Evolutionary conservation across 768 basidiomycete species (phyloP), one percentile per base, ranked within the genome.

Genomic region (Mycena kentingensis): DNA sequence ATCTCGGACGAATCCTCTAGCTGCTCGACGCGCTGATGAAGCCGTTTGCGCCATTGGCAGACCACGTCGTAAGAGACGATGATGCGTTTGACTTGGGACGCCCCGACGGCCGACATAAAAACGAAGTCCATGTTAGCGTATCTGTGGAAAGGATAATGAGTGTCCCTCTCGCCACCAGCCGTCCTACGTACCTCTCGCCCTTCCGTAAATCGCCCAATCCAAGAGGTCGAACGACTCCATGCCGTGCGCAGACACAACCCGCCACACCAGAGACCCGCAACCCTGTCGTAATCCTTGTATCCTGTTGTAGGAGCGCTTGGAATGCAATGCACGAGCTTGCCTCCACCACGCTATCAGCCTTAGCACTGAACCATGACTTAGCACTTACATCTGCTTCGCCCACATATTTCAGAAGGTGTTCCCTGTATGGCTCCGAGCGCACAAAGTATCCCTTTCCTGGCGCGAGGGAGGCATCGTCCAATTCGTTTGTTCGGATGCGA

Each of bases 81-180:
- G 1, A 58, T 31, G 10, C 16, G 25, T 31, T 46, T 18, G 1
- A 52, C 13, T 1, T 26, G 28, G 5, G 49, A 10, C 0, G 44
- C 46, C 5, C 39, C 12, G 7, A 65, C 15, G 2, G 45, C 25
- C 0, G 57, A 61, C 3, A 56, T 50, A 2, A 66, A 46, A 2
- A 66, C 55, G 31, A 52, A 66, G 24, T 66, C 65, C 46, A 63
- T 61, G 21, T 65, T 65, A 1, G 55, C 35, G 26, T 61, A 65
- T n/a, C 63, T 64, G 15, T 8, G 6, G 18, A 7, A 10, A 19
- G 8, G 12, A 19, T 7, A 12, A 37, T 11, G 10, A 18, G 36
- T 37, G 36, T 37, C 19, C n/a, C n/a, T n/a, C n/a, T n/a, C n/a
- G n/a, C n/a, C n/a, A n/a, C n/a, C n/a, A n/a, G n/a, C n/a, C n/a